Conservation (phyloP, 2,329 filamentous ascomycete species). For the Fusarium avenaceum region DNA sequence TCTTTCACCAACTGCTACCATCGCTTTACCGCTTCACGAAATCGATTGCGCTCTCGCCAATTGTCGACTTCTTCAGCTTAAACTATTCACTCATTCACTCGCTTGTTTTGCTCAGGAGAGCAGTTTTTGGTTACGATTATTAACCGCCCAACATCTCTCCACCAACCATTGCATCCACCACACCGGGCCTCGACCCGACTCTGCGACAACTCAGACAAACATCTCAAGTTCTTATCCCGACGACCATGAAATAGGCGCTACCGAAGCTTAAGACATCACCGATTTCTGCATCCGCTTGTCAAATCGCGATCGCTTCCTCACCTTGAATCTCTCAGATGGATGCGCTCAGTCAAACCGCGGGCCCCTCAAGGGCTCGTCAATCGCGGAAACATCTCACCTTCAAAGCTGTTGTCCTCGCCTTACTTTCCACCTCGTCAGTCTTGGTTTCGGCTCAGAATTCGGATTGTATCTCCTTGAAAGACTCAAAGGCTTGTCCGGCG, state of each 20-base stretch:
- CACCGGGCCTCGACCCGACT: conserved; percentile 17
- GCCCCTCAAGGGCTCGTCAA: conserved; percentile 19
- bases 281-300: conserved; percentile 27
- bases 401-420: conserved; percentile 43
- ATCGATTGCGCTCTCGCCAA: conserved; percentile 26
- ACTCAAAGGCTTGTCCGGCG: conserved; percentile 78
- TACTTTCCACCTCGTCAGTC: conserved; percentile 48
- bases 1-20: conserved; percentile 44
- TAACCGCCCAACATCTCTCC: conserved; percentile 49
- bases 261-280: conserved; percentile 26
- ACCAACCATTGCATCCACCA: conserved; percentile 38
- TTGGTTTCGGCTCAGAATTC: conserved; percentile 55
- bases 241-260: conserved; percentile 42
- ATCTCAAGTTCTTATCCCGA: conserved; percentile 29
- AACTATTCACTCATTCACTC: conserved; percentile 35
- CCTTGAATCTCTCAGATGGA: conserved; percentile 24
- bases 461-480: conserved; percentile 75
- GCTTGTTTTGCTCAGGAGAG: conserved; percentile 43
- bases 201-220: conserved; percentile 27
- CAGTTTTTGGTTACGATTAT: conserved; percentile 53
- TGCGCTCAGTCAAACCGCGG: conserved; percentile 17
- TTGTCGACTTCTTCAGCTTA: conserved; percentile 32
- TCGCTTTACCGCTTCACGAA: conserved; percentile 43
- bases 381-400: conserved; percentile 36
- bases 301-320: conserved; percentile 20